These are phyloP conservation scores for Byssoonygena ceratinophila DNA, from an alignment of 2,329 filamentous ascomycete genomes.

Conservation along the genomic window DNA sequence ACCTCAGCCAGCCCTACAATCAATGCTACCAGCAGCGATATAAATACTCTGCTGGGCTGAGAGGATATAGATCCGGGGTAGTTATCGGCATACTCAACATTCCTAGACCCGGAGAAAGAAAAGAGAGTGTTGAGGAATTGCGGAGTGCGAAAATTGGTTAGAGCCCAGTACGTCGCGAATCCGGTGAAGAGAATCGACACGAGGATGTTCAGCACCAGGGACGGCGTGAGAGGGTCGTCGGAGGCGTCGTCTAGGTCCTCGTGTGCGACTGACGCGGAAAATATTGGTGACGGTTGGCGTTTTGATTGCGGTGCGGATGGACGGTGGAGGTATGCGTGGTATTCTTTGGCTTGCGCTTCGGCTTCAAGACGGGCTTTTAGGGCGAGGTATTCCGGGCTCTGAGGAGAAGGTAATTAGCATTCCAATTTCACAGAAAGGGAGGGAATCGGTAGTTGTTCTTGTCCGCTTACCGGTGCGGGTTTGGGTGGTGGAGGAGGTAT, in stretches of 20 bases:
- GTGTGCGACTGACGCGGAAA: constrained; percentile 44
- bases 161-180: constrained; percentile 37
- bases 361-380: constrained; percentile 76
- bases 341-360: constrained; percentile 70
- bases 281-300: constrained; percentile 29
- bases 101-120: constrained; percentile 15
- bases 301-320: constrained; percentile 32
- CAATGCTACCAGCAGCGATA: constrained; percentile 33
- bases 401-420: background rate
- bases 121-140: constrained; percentile 17
- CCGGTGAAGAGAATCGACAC: constrained; percentile 67
- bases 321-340: constrained; percentile 67
- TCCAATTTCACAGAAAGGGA: background rate
- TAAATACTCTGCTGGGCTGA: constrained; percentile 31
- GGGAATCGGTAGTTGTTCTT: background rate
- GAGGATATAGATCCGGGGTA: constrained; percentile 18
- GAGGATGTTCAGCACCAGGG: constrained; percentile 77
- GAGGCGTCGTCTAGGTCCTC: constrained; percentile 35
- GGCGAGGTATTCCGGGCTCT: constrained; percentile 74
- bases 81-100: constrained; percentile 6
- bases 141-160: constrained; percentile 31
- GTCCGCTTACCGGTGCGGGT: constrained; percentile 54
- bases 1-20: constrained; percentile 40
- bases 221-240: constrained; percentile 38
- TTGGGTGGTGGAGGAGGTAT: constrained; percentile 70